Conservation (phyloP, 2,329 filamentous ascomycete species). For the Phyllosticta citrichinensis region DNA sequence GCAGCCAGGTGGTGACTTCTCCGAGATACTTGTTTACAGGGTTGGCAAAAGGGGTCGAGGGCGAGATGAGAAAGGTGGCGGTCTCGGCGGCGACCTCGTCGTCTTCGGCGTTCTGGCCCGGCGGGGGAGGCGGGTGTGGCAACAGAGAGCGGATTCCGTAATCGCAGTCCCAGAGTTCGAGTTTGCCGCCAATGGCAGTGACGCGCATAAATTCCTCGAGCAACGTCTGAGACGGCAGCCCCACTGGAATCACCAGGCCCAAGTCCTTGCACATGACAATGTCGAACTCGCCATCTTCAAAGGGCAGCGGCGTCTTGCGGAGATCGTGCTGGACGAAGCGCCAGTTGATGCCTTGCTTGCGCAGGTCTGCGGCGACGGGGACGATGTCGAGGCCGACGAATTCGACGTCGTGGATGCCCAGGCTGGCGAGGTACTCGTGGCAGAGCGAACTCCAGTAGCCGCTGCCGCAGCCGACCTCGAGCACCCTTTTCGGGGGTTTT, state of each 20-base stretch:
- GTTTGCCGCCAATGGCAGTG: slow-evolving; percentile 62
- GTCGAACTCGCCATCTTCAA: slow-evolving; percentile 72
- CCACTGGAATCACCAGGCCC: slow-evolving; percentile 54
- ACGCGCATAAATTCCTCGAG: slow-evolving; percentile 68
- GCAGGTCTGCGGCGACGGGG: slow-evolving; percentile 54
- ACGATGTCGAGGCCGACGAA: slow-evolving; percentile 80
- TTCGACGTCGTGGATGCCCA: slow-evolving; percentile 58
- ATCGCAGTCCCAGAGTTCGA: slow-evolving; percentile 89
- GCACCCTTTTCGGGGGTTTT: slow-evolving; percentile 62
- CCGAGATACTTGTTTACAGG: slow-evolving; percentile 73
- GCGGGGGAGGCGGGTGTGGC: slow-evolving; percentile 58
- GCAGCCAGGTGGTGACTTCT: slow-evolving; percentile 76
- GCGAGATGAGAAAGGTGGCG: slow-evolving; percentile 72
- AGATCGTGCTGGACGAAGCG: slow-evolving; percentile 82
- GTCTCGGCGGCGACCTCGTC: slow-evolving; percentile 55
- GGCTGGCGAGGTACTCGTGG: slow-evolving; percentile 63
- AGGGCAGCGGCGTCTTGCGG: slow-evolving; percentile 64
- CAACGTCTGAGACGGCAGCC: slow-evolving; percentile 43
- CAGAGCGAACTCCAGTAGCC: slow-evolving; percentile 86
- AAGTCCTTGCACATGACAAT: slow-evolving; percentile 82
- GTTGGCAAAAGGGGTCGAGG: slow-evolving; percentile 70
- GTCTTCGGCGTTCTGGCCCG: slow-evolving; percentile 50
- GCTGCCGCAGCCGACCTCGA: slow-evolving; percentile 81
- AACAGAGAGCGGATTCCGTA: slow-evolving; percentile 73
- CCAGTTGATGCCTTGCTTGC: slow-evolving; percentile 73